Base-by-base conservation (phyloP, 2,329 filamentous ascomycete species). In the Fusarium pilosicola region DNA sequence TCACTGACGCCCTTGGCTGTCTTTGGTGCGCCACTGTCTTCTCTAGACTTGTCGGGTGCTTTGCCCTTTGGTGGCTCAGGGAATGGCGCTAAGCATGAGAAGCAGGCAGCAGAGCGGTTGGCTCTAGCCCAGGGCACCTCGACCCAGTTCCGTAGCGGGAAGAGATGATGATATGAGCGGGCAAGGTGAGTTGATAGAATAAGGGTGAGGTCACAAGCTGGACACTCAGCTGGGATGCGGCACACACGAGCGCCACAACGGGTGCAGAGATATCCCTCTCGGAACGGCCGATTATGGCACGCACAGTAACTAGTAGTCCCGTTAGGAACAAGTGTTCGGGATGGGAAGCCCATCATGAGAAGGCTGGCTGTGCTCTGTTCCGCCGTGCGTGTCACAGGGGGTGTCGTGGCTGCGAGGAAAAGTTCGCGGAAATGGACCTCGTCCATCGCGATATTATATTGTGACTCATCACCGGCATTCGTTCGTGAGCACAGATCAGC, bases 261-360 rank as follows among this genome's bases (percentile, higher is more conserved):
- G 20, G 95, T 96, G 85, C 96, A 99, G 15, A 92, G 87, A 83
- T 98, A 99, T 3, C 96, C 96, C 63, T 96, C 94, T 56, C 93
- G 87, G 26, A 89, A 92, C 22, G 96, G 91, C 71, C 91, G 91
- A 75, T 93, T 94, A 83, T 98, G 96, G 80, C 96, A 99, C 10
- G 95, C 95, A 81, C 96, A 99, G 70, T 96, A 90, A 67, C 92
- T 95, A 60, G 88, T 85, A 10, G 91, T 88, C 30, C 86, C 86
- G 41, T 85, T 86, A 5, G 90, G 87, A 60, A 94, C 93, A 20
- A 96, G 90, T 6, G 93, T 93, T 42, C 95, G 90, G 11, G 94
- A 97, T 1, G 96, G 96, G 79, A 99, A 99, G 9, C 96, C 96
- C 96, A 99, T 99, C 93, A 97, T 97, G 32, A 99, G 89, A 45